Conservation (phyloP, 352 stramenopile genomes). For the Pythium vanterpoolii region DNA sequence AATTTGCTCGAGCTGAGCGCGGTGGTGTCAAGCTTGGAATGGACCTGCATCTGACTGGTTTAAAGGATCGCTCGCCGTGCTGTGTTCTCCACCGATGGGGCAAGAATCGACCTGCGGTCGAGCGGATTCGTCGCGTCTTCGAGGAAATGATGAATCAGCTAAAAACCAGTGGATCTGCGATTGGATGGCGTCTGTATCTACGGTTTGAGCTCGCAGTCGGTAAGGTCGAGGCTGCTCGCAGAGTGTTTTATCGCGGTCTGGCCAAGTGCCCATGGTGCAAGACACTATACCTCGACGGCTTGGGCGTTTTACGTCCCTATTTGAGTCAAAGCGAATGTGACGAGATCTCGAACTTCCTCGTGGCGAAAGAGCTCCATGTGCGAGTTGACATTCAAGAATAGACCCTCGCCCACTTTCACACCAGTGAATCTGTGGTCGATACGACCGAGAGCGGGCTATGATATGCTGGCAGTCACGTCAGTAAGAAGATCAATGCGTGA, state of each 20-base stretch:
- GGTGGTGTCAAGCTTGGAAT: background rate
- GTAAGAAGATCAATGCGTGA: no score
- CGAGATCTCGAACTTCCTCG: constrained; percentile 67
- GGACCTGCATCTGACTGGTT: background rate
- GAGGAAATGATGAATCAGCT: constrained; percentile 56
- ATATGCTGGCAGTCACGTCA: no score
- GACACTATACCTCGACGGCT: constrained; percentile 60
- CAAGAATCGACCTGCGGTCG: constrained; percentile 46
- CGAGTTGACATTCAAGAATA: constrained; percentile 41
- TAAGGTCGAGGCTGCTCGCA: constrained; percentile 62
- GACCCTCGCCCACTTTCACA: background rate
- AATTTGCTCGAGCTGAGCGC: constrained; percentile 56
- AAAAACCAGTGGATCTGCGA: constrained; percentile 46
- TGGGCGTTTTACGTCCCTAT: constrained; percentile 61
- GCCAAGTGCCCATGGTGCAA: constrained; percentile 79
- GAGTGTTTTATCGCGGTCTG: constrained; percentile 73
- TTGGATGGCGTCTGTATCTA: constrained; percentile 74
- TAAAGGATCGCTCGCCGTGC: constrained; percentile 23
- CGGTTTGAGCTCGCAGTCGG: constrained; percentile 73
- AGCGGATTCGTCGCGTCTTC: constrained; percentile 58
- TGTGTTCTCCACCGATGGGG: constrained; percentile 71
- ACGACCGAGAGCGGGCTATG: no score
- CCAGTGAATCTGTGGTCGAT: background rate
- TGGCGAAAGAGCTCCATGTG: constrained; percentile 68
- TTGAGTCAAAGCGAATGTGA: constrained; percentile 53